Evolutionary conservation across 768 basidiomycete species (phyloP).

Genomic region (Auricularia heimuer): DNA sequence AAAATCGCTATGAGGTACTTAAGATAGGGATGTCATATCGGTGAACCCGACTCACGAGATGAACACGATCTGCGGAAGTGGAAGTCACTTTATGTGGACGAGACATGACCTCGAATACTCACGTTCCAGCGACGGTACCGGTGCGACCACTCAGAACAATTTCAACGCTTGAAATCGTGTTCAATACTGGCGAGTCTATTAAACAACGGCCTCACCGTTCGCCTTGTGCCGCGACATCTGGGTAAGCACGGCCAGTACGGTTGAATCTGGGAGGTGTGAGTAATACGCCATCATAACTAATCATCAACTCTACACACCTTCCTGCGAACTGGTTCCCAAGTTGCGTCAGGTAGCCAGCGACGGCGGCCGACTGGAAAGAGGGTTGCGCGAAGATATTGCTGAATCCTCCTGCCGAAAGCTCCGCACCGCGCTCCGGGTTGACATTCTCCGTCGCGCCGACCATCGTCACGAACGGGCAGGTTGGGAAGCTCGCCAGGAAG

Average conservation of each 20-base stretch:
- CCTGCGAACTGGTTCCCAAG: slow-evolving; percentile 41
- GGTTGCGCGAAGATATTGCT: slow-evolving; percentile 32
- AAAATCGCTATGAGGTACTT: slow-evolving; percentile 23
- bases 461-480: slow-evolving; percentile 49
- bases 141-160: slow-evolving; percentile 41
- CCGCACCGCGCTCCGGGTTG: slow-evolving; percentile 50
- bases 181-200: background rate
- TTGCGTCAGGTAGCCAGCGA: slow-evolving; percentile 20
- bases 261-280: background rate
- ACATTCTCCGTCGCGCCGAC: slow-evolving; percentile 49
- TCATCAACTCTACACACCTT: slow-evolving; percentile 29
- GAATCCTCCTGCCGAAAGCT: slow-evolving; percentile 63
- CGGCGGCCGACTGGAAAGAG: slow-evolving; percentile 21
- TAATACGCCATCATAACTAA: background rate
- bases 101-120: slow-evolving; percentile 10
- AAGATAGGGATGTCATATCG: slow-evolving; percentile 23
- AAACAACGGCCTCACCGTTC: slow-evolving; percentile 13
- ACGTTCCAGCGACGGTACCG: slow-evolving; percentile 37
- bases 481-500: slow-evolving; percentile 26
- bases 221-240: slow-evolving; percentile 36
- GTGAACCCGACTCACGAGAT: background rate
- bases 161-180: slow-evolving; percentile 30
- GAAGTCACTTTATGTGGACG: background rate
- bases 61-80: background rate
- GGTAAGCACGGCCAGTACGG: slow-evolving; percentile 25